Conservation (phyloP, 176 grass and related monocot species). For the Canna indica region DNA sequence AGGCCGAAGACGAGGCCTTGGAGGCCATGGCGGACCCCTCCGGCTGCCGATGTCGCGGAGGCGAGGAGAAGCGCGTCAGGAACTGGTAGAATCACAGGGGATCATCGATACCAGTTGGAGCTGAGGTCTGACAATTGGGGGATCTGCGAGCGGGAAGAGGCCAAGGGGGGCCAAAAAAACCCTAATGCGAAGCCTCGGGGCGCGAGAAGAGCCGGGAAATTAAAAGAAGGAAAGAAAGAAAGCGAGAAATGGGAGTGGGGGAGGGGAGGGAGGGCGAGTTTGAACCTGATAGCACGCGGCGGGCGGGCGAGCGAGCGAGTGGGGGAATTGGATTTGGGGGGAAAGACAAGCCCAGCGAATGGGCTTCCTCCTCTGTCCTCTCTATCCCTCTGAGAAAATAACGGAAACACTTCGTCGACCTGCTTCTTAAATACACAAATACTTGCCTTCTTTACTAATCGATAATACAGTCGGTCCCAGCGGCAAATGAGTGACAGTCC, state of each 20-base stretch:
- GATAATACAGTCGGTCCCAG: too few species aligned
- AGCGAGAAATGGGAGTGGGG: not conserved
- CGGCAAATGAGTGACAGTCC: too few species aligned
- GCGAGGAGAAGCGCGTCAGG: not conserved
- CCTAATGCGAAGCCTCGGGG: conserved; percentile 13
- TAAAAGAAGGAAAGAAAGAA: conserved; percentile 1
- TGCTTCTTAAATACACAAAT: too few species aligned
- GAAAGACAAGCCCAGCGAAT: not conserved
- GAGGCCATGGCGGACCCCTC: conserved; percentile 44
- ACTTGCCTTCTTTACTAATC: too few species aligned
- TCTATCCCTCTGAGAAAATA: not conserved
- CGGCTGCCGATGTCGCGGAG: not conserved
- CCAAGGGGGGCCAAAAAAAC: not conserved
- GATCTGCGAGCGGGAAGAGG: not conserved
- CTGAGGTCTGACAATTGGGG: not conserved
- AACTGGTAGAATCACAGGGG: not conserved
- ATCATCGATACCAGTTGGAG: not conserved
- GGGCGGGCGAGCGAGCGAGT: not conserved
- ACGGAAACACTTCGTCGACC: too few species aligned
- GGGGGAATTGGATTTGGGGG: not conserved
- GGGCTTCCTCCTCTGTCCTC: not conserved
- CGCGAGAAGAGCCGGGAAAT: not conserved
- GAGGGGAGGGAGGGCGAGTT: conserved; percentile 8
- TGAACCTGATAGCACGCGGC: conserved; percentile 6
- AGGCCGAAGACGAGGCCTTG: conserved; percentile 26